These are phyloP conservation scores for Saccharum spontaneum DNA, from an alignment of 176 grass and related monocot genomes.

Conservation along the genomic window DNA sequence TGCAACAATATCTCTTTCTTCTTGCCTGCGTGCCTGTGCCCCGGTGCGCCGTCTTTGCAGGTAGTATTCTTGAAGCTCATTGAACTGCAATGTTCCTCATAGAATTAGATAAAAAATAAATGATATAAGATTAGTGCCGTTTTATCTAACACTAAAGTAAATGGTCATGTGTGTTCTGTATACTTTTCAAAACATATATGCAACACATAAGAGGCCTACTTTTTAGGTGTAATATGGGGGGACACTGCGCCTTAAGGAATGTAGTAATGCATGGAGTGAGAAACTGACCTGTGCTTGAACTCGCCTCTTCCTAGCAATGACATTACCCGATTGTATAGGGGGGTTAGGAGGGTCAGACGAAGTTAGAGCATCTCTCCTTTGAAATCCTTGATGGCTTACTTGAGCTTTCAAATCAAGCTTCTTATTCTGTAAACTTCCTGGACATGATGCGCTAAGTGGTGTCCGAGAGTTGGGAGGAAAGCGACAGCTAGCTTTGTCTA, in stretches of 20 bases:
- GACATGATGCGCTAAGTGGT: slow-evolving; percentile 55
- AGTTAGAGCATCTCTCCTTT: slow-evolving; percentile 77
- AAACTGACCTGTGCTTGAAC: slow-evolving; percentile 83
- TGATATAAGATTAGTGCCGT: neutral
- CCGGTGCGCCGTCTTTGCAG: slow-evolving; percentile 78
- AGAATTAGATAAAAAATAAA: slow-evolving; percentile 38
- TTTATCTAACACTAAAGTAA: slow-evolving; percentile 27
- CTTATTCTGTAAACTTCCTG: slow-evolving; percentile 68
- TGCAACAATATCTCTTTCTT: slow-evolving; percentile 61
- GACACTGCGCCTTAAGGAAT: slow-evolving; percentile 12
- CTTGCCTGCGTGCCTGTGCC: slow-evolving; percentile 54
- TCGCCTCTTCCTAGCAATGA: slow-evolving; percentile 85
- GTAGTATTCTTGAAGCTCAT: slow-evolving; percentile 97
- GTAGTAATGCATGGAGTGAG: slow-evolving; percentile 5
- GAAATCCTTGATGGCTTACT: slow-evolving; percentile 64
- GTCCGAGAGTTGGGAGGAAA: slow-evolving; percentile 53
- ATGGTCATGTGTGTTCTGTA: neutral
- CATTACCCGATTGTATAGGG: slow-evolving; percentile 75
- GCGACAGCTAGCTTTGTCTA: slow-evolving; percentile 65
- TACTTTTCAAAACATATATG: neutral
- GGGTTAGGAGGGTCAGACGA: slow-evolving; percentile 52
- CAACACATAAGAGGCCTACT: neutral
- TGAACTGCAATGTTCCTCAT: slow-evolving; percentile 64
- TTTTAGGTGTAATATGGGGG: neutral
- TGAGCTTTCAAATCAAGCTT: slow-evolving; percentile 80